phyloP scores from a whole-genome alignment of 202 grass and related monocot species.

The Thinopyrum obtusiflorum region DNA sequence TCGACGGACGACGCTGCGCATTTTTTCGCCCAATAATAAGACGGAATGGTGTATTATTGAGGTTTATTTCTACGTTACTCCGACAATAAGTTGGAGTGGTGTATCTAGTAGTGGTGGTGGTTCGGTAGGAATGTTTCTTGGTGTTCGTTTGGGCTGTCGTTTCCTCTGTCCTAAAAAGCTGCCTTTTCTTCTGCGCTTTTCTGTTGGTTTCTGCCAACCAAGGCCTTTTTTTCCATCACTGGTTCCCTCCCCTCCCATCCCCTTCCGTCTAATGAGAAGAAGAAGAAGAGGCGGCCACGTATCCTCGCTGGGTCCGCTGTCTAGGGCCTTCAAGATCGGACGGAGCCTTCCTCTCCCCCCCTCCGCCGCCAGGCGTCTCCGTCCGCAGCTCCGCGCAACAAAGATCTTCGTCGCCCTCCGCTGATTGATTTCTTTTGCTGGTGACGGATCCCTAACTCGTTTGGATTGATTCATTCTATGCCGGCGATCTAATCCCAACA shows the following conservation, averaged over 20 bases:
- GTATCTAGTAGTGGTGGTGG: not conserved
- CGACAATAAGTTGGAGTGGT: not conserved
- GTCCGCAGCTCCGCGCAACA: not conserved
- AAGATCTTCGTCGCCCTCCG: not conserved
- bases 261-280: not conserved
- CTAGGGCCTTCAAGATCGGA: not conserved
- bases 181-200: slow-evolving; percentile 36
- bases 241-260: not conserved
- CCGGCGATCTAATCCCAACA: not conserved
- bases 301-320: not conserved
- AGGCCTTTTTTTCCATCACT: not conserved
- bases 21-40: not conserved
- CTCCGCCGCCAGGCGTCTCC: not conserved
- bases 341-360: not conserved
- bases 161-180: slow-evolving; percentile 50
- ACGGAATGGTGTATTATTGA: not conserved
- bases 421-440: not conserved
- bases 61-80: not conserved
- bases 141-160: slow-evolving; percentile 35
- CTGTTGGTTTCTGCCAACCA: slow-evolving; percentile 12
- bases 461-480: not conserved
- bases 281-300: not conserved
- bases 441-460: not conserved
- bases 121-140: slow-evolving; percentile 35
- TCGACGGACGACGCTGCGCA: not conserved